Conservation (phyloP, 371 early-diverging fungal species). For the Saksenaea vasiformis region DNA sequence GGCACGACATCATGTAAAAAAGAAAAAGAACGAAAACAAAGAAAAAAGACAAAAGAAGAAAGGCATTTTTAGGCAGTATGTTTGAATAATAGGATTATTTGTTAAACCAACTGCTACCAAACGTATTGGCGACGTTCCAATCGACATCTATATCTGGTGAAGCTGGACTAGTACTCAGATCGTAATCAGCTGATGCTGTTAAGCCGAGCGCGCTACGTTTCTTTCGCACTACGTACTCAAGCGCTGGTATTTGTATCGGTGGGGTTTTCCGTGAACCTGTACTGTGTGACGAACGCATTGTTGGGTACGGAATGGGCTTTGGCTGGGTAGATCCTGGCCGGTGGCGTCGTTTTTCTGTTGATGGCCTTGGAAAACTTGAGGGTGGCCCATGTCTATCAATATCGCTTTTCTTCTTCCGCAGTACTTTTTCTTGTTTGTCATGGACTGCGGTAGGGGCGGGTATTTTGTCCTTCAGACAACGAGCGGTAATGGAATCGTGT, state of each 20-base stretch:
- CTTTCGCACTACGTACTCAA: conserved; percentile 13
- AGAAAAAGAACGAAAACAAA: neutral
- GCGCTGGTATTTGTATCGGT: conserved; percentile 23
- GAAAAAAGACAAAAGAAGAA: neutral
- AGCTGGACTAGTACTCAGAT: conserved; percentile 16
- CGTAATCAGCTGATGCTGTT: conserved; percentile 15
- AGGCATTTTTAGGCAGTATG: neutral
- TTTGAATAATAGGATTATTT: neutral
- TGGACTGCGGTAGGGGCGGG: neutral
- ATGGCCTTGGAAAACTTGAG: neutral
- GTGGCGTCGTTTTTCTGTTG: neutral
- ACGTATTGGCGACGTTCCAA: conserved; percentile 12
- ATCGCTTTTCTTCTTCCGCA: neutral
- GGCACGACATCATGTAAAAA: conserved; percentile 23
- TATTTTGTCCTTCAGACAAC: neutral
- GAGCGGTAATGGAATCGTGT: neutral
- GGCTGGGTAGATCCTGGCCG: conserved; percentile 12
- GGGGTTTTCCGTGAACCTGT: conserved; percentile 10
- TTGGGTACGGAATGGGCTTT: conserved; percentile 20
- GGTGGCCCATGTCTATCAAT: neutral
- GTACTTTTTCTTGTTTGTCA: conserved; percentile 1
- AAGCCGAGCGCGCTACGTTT: conserved; percentile 17
- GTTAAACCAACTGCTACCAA: conserved; percentile 13
- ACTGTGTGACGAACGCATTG: conserved; percentile 11
- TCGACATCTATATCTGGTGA: conserved; percentile 29